Percentiles rank a stretch among this genome's conserved stretches.
Evolutionary conservation across 495 filamentous ascomycete species (phyloP).

Genomic region (Hypoxylon fragiforme): DNA sequence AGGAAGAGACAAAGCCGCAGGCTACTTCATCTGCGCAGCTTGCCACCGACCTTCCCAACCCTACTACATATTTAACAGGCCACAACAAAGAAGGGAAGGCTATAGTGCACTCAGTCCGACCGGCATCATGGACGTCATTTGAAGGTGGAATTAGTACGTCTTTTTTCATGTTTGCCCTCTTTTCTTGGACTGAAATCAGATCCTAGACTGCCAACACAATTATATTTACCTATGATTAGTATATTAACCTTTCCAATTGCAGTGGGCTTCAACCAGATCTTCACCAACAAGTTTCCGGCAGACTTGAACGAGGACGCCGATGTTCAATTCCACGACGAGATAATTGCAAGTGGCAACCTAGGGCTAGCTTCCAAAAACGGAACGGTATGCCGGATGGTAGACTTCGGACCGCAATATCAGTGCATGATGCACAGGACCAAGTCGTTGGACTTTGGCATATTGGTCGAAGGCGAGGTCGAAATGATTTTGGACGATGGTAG

Average conservation of each 20-base stretch:
- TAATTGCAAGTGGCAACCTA: conserved; percentile 41
- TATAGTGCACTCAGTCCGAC: conserved; percentile 38
- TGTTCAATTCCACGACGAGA: conserved; percentile 44
- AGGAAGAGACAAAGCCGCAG: conserved; percentile 1
- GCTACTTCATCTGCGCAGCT: conserved; percentile 9
- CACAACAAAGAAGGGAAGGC: conserved; percentile 46
- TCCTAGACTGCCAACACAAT: no score
- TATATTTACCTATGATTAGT: no score
- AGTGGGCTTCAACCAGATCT: conserved; percentile 37
- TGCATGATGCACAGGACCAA: conserved; percentile 72
- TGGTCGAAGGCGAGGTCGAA: conserved; percentile 74
- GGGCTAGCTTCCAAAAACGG: conserved; percentile 54
- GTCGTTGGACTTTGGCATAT: conserved; percentile 73
- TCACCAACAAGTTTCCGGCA: conserved; percentile 61
- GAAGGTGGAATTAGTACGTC: conserved; percentile 26
- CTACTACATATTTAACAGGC: conserved; percentile 45
- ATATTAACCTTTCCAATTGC: background rate
- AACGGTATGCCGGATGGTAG: conserved; percentile 62
- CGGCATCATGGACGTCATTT: conserved; percentile 26
- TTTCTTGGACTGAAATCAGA: no score
- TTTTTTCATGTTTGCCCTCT: background rate
- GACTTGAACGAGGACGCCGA: conserved; percentile 57
- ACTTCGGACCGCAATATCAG: conserved; percentile 58
- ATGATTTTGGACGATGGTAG: conserved; percentile 65
- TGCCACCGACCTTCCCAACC: conserved; percentile 39